A percentile compares a stretch with the other conserved stretches of the same genome.
Conservation (phyloP, 2,329 filamentous ascomycete genomes). For the Sordariomycetes sp. region DNA sequence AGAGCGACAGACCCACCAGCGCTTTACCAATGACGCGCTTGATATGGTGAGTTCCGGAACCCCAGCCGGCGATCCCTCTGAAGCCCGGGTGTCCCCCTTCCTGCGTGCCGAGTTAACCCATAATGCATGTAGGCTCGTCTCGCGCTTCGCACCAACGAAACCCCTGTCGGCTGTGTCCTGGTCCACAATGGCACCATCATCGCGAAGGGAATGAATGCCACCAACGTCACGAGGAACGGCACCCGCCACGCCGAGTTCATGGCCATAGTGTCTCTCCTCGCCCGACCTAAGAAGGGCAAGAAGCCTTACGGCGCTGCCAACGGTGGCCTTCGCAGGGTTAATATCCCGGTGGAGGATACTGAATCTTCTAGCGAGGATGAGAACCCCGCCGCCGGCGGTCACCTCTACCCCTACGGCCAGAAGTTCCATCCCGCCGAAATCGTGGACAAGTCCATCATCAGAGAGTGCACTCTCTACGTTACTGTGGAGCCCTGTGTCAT, state of each 20-base stretch:
- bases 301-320: constrained; percentile 12
- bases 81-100: neutral
- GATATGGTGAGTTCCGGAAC: constrained; percentile 56
- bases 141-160: constrained; percentile 79
- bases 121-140: constrained; percentile 56
- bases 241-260: constrained; percentile 95
- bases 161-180: constrained; percentile 91
- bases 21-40: constrained; percentile 77
- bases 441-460: constrained; percentile 58
- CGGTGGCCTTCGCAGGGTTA: neutral
- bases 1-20: constrained; percentile 33
- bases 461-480: constrained; percentile 73
- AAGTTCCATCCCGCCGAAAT: constrained; percentile 42
- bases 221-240: constrained; percentile 81
- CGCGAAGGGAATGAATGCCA: constrained; percentile 91
- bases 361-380: constrained; percentile 31
- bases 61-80: neutral
- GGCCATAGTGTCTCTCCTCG: constrained; percentile 54
- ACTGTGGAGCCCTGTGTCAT: constrained; percentile 98
- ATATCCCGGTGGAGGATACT: constrained; percentile 1
- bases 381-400: constrained; percentile 41
- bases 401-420: constrained; percentile 51
- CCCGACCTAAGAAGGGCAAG: constrained; percentile 13
- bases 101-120: constrained; percentile 11
- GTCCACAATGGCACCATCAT: constrained; percentile 73